These are phyloP conservation scores for Sutorius australiensis DNA, from an alignment of 768 basidiomycete genomes.

Conservation along the genomic window DNA sequence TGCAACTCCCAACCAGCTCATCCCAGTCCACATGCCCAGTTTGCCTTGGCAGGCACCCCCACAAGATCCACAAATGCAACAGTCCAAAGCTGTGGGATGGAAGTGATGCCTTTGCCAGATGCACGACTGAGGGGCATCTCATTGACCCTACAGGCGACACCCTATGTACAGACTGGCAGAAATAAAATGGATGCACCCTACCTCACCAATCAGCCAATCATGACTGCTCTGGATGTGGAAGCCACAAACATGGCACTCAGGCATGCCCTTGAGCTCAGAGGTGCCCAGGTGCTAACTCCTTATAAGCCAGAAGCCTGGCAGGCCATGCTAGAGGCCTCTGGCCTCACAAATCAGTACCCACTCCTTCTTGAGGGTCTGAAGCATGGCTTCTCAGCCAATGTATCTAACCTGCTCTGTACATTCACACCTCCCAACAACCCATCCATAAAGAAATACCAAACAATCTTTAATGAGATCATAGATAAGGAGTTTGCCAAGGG, in stretches of 20 bases:
- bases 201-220: too few relatives aligned
- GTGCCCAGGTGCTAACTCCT: neutral
- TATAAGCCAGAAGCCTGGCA: neutral
- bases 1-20: too few relatives aligned
- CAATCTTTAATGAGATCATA: neutral
- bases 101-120: fast-evolving
- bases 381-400: fast-evolving
- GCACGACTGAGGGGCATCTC: neutral
- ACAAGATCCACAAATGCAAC: neutral
- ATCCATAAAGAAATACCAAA: neutral
- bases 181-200: neutral
- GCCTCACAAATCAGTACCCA: neutral
- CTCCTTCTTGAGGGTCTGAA: fast-evolving
- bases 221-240: neutral
- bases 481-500: neutral
- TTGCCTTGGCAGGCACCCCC: neutral
- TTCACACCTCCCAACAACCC: neutral
- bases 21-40: neutral
- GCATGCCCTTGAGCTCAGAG: neutral
- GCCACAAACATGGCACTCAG: neutral
- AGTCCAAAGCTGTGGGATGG: neutral
- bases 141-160: fast-evolving
- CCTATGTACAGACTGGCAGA: neutral
- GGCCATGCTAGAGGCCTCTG: fast-evolving
- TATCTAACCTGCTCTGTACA: neutral